Base-by-base conservation (phyloP, 495 filamentous ascomycete species). In the Clavariopsis aquatica region DNA sequence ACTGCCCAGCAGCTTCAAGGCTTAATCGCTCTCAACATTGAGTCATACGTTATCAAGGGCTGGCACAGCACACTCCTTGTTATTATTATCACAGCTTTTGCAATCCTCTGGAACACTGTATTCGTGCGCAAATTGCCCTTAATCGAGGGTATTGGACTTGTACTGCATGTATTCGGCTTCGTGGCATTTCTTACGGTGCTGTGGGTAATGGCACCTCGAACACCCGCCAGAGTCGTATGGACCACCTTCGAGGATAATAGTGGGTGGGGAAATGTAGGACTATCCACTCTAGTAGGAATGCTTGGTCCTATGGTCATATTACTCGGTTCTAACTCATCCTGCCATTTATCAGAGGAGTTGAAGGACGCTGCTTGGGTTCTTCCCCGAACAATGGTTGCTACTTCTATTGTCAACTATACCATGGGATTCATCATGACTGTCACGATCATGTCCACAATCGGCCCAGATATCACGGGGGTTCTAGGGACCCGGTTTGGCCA, bases 51-150 rank as follows among this genome's bases (percentile, higher is more conserved):
- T 6, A 54, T 55, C 1, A 36, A 63, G 26, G 43, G 70, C 13
- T 76, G 73, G 73, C 73, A 76, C 19, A 58, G 54, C 19, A 74
- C 70, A 12, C 55, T 75, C 5, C 36, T 76, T 17, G 51, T 69
- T 13, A 66, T 69, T 38, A 53, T 66, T 17, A 58, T 76, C 24
- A 45, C 63, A 23, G 29, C 53, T 38, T 60, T 85, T 47, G 76
- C 76, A 5, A 76, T 83, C 20, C 19, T 82, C 3, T 82, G 86
- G 73, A 89, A 88, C 70, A 83, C 81, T 1, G 73, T 81, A 38
- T 62, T 85, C 0, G 78, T 79, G 2, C 78, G 79, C 29, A 75
- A 78, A 8, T 74, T 88, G 22, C 84, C 86, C 1, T 71, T 82
- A 24, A 74, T 89, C 23, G 84, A 89, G 66, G 79, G 75, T 1